A percentile compares a stretch with the other conserved stretches of the same genome.
Evolutionary conservation across 495 filamentous ascomycete species (phyloP).

Genomic region (Neurospora sp.): DNA sequence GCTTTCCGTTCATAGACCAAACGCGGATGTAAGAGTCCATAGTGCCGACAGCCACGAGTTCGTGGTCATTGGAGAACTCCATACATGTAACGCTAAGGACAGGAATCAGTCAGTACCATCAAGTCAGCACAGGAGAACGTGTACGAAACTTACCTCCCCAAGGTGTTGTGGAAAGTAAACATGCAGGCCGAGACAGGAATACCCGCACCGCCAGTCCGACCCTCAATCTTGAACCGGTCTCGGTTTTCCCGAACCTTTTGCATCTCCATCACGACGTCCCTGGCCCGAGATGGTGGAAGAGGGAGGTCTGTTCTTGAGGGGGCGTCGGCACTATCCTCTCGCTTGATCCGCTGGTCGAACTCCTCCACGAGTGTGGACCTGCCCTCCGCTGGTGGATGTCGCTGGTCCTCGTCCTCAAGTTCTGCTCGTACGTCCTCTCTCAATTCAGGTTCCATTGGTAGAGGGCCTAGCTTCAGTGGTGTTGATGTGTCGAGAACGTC

Average conservation of each 20-base stretch:
- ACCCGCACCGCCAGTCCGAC: constrained; percentile 67
- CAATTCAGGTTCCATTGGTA: constrained; percentile 69
- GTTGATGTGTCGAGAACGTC: constrained; percentile 48
- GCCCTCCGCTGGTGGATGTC: constrained; percentile 56
- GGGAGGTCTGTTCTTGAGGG: constrained; percentile 69
- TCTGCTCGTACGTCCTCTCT: constrained; percentile 74
- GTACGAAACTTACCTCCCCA: constrained; percentile 56
- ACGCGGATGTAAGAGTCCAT: constrained; percentile 90
- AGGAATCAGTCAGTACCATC: constrained; percentile 18
- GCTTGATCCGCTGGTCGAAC: constrained; percentile 76
- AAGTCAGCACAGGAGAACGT: neutral
- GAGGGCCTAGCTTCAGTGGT: constrained; percentile 62
- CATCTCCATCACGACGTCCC: constrained; percentile 88
- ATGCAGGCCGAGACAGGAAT: constrained; percentile 79
- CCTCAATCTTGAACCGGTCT: constrained; percentile 76
- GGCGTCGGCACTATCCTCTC: constrained; percentile 76
- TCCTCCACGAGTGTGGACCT: constrained; percentile 59
- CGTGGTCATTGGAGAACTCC: constrained; percentile 84
- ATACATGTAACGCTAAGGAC: constrained; percentile 67
- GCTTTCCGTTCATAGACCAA: constrained; percentile 76
- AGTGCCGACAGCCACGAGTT: constrained; percentile 76
- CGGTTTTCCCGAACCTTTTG: constrained; percentile 90
- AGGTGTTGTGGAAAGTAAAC: constrained; percentile 96
- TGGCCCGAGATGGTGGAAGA: constrained; percentile 70
- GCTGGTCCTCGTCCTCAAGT: constrained; percentile 66